These are phyloP conservation scores for Tetrahymena malaccensis DNA, from an alignment of 73 alveolate genomes.

Conservation along the genomic window DNA sequence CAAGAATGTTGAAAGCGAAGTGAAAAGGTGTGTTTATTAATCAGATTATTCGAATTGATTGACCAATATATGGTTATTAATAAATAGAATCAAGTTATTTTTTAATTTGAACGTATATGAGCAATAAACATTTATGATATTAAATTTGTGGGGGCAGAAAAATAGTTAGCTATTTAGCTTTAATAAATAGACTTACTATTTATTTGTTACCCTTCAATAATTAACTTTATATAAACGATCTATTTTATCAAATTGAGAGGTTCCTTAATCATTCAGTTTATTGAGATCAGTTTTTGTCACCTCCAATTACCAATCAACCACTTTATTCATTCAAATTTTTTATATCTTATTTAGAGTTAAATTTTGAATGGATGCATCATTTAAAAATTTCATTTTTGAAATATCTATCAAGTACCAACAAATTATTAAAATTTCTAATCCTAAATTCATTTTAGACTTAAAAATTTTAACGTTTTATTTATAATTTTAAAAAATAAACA, in stretches of 20 bases:
- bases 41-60: not conserved
- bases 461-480: not conserved
- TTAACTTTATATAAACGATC: not conserved
- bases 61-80: not conserved
- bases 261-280: not conserved
- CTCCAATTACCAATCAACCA: not conserved
- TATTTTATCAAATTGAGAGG: too few relatives aligned
- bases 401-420: not conserved
- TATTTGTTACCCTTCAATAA: not conserved
- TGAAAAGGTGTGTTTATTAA: not conserved
- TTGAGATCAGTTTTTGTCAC: not conserved
- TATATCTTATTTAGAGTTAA: not conserved
- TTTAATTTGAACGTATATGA: not conserved
- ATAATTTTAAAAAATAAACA: not conserved
- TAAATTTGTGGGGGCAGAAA: not conserved
- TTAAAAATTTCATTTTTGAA: too few relatives aligned
- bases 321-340: not conserved
- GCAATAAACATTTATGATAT: not conserved
- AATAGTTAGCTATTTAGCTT: not conserved
- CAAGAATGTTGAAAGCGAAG: not conserved
- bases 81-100: not conserved
- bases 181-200: not conserved
- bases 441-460: not conserved
- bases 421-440: not conserved
- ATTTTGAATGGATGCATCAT: not conserved